Evolutionary conservation across 768 basidiomycete species (phyloP), one percentile per base, ranked within the genome.

Genomic region (Boletus pseudopeckii): DNA sequence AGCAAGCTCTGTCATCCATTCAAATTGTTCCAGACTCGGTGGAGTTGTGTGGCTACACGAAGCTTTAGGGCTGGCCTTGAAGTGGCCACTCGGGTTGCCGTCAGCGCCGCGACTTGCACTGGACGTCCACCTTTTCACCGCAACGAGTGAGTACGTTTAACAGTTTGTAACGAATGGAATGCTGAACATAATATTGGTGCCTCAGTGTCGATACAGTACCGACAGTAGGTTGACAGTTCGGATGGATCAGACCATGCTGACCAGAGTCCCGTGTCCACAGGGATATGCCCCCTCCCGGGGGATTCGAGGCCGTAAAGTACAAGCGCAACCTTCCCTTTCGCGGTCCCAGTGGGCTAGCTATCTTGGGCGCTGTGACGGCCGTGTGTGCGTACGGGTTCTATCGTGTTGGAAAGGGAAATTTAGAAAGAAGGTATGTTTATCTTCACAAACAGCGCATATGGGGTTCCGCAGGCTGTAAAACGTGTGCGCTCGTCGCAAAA

Each of bases 231-330:
- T 10, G 38, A 37, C 37, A 41, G 54, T 61, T 38, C 59, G 55
- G 30, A n/a, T 45, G 43, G 14, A 47, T 52, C 40, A 39, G 56
- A 20, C 40, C 48, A 33, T 33, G 46, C 36, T 60, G 45, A 61
- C 54, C 41, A 36, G 22, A 45, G 30, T 22, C 51, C 48, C 43
- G 17, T 59, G 53, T 54, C 61, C 52, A 54, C 73, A 97, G 95
- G 74, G 96, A 99, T 68, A 88, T 99, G 85, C 96, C 96, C 63
- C 96, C 96, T 39, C 62, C 84, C 42, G 94, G 93, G 57, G 96
- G 96, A 2, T 99, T 96, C 74, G 93, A 91, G 68, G 75, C 87
- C 28, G 74, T 99, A 74, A 87, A 87, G 72, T 99, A 98, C 82
- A 95, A 93, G 73, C 89, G 96, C 61, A 96, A 95, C 73, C 82